phyloP scores from a whole-genome alignment of 192 early-diverging fungal genomes.

The Rhizophagus clarus region DNA sequence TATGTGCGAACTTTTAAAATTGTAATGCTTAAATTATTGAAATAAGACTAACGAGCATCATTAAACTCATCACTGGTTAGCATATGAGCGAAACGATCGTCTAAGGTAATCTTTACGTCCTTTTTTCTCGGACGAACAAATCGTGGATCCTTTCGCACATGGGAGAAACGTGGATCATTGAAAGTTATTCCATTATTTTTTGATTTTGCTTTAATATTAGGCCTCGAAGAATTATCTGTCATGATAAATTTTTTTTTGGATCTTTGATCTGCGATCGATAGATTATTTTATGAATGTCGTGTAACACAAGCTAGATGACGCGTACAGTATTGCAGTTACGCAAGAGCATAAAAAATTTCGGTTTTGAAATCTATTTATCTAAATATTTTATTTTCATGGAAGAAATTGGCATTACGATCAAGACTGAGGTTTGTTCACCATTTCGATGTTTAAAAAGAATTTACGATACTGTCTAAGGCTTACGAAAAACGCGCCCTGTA shows the following conservation, averaged over 20 bases:
- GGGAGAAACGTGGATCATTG: slow-evolving; percentile 75
- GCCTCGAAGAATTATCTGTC: not conserved
- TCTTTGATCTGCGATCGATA: not conserved
- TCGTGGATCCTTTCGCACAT: slow-evolving; percentile 82
- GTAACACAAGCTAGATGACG: not conserved
- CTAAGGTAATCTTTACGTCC: slow-evolving; percentile 82
- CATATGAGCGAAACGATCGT: slow-evolving; percentile 86
- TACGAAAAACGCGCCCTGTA: not conserved
- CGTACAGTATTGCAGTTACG: not conserved
- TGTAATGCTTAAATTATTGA: too few species aligned
- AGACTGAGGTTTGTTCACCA: not conserved
- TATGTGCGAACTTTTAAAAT: not conserved
- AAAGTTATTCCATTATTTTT: slow-evolving; percentile 36
- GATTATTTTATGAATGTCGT: not conserved
- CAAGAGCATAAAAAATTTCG: not conserved
- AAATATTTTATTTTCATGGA: not conserved
- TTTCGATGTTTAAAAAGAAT: not conserved
- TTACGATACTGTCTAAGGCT: not conserved
- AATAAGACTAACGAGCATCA: slow-evolving; percentile 49
- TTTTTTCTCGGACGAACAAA: slow-evolving; percentile 74
- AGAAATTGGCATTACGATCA: slow-evolving; percentile 1
- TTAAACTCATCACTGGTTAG: slow-evolving; percentile 67
- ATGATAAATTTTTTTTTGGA: not conserved
- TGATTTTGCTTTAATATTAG: slow-evolving; percentile 10
- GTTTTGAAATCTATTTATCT: not conserved